Percentiles rank a stretch among this genome's conserved stretches.
These are phyloP conservation scores for Fusarium paranaense DNA, from an alignment of 2,329 filamentous ascomycete species.

Conservation along the genomic window DNA sequence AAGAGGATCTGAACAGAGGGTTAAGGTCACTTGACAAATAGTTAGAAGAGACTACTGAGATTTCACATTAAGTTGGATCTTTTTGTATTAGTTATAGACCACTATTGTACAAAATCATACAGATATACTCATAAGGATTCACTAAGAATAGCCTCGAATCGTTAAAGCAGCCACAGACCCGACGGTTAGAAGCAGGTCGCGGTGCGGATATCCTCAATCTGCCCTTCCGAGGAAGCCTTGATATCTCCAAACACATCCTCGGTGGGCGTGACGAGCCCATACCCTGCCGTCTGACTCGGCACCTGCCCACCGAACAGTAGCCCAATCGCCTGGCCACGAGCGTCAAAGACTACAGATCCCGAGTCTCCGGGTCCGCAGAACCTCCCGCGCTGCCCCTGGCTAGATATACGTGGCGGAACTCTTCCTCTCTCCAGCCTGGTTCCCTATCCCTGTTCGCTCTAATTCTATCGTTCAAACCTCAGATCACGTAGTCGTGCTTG, in stretches of 20 bases:
- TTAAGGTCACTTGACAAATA: neutral
- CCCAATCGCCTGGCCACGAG: neutral
- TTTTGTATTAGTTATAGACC: neutral
- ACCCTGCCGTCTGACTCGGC: neutral
- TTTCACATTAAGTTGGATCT: neutral
- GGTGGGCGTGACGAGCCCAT: neutral
- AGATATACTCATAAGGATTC: neutral
- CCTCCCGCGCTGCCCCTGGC: neutral
- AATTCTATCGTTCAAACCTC: too few species aligned
- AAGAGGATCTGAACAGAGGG: neutral
- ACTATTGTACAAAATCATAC: too few species aligned
- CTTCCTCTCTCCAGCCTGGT: too few species aligned
- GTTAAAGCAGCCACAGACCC: neutral
- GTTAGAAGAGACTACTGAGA: neutral
- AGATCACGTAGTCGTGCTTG: too few species aligned
- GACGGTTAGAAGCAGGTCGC: neutral
- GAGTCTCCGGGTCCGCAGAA: neutral
- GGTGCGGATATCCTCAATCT: neutral
- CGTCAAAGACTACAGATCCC: neutral
- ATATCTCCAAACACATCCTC: neutral
- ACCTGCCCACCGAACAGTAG: neutral
- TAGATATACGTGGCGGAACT: too few species aligned
- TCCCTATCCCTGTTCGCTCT: too few species aligned
- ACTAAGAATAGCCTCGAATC: neutral
- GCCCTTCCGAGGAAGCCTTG: neutral